Percentiles rank a stretch among this genome's conserved stretches.
Conservation (phyloP, 1,139 yeast genomes). For the Hansenula sp. region DNA sequence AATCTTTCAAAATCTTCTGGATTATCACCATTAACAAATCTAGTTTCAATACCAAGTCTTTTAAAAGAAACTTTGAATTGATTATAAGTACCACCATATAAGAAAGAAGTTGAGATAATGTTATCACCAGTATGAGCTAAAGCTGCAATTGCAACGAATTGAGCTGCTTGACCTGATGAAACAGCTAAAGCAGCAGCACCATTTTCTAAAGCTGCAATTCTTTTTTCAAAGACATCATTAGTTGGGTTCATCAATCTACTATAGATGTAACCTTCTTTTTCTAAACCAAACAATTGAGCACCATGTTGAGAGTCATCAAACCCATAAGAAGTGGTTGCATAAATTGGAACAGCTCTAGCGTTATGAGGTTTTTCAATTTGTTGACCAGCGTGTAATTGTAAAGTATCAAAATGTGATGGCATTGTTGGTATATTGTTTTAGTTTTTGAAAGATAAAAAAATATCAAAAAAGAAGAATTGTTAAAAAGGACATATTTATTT, state of each 20-base stretch:
- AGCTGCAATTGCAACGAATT: slow-evolving; percentile 76
- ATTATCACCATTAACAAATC: slow-evolving; percentile 77
- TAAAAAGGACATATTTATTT: background rate
- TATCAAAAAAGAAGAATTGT: no score
- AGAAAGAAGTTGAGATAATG: slow-evolving; percentile 78
- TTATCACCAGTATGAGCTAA: slow-evolving; percentile 89
- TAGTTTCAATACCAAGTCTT: slow-evolving; percentile 78
- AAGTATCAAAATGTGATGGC: slow-evolving; percentile 78
- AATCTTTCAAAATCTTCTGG: slow-evolving; percentile 65
- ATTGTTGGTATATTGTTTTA: slow-evolving; percentile 10
- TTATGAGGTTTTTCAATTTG: slow-evolving; percentile 54
- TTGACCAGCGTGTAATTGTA: slow-evolving; percentile 94
- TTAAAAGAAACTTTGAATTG: slow-evolving; percentile 91
- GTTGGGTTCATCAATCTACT: slow-evolving; percentile 94
- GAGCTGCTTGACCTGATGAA: slow-evolving; percentile 95
- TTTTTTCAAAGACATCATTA: slow-evolving; percentile 80
- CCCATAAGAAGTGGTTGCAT: slow-evolving; percentile 80
- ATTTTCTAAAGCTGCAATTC: slow-evolving; percentile 89
- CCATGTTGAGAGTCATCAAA: slow-evolving; percentile 89
- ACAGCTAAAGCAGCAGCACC: slow-evolving; percentile 92
- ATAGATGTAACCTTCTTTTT: slow-evolving; percentile 80
- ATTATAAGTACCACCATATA: slow-evolving; percentile 96
- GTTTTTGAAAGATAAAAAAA: background rate
- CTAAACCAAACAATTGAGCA: slow-evolving; percentile 81
- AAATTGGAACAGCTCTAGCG: slow-evolving; percentile 86